Percentiles rank a stretch among this genome's conserved stretches.
Conservation (phyloP, 1,139 yeast species). For the Pneumocystis murina region DNA sequence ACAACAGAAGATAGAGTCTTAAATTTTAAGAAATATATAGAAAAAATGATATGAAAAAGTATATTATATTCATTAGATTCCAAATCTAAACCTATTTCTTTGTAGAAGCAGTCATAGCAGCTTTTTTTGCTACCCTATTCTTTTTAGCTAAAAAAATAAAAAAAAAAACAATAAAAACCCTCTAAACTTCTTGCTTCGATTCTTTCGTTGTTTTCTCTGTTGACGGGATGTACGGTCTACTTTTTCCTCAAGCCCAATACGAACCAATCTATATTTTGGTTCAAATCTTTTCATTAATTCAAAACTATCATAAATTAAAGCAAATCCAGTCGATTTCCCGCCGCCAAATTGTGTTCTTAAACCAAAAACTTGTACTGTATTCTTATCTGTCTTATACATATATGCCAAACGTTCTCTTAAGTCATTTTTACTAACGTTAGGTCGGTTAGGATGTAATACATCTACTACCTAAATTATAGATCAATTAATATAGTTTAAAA, state of each 20-base stretch:
- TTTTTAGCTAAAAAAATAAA: background rate
- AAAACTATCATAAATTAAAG: constrained; percentile 94
- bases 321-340: constrained; percentile 98
- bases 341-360: constrained; percentile 99
- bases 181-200: constrained; percentile 37
- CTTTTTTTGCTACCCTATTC: background rate
- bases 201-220: constrained; percentile 99
- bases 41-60: background rate
- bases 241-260: constrained; percentile 95
- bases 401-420: constrained; percentile 95
- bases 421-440: constrained; percentile 98
- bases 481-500: background rate
- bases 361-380: constrained; percentile 96
- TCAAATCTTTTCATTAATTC: constrained; percentile 98
- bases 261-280: constrained; percentile 98
- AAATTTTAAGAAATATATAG: background rate
- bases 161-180: background rate
- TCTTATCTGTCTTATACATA: constrained; percentile 96
- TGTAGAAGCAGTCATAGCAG: background rate
- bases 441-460: constrained; percentile 98
- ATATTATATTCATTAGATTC: too few relatives aligned
- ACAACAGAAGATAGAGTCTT: background rate
- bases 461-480: constrained; percentile 39
- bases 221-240: constrained; percentile 97
- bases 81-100: background rate